Evolutionary conservation across 2,329 filamentous ascomycete species (phyloP), one percentile per base, ranked within the genome.

Genomic region (Arthrobotrys musiformis): DNA sequence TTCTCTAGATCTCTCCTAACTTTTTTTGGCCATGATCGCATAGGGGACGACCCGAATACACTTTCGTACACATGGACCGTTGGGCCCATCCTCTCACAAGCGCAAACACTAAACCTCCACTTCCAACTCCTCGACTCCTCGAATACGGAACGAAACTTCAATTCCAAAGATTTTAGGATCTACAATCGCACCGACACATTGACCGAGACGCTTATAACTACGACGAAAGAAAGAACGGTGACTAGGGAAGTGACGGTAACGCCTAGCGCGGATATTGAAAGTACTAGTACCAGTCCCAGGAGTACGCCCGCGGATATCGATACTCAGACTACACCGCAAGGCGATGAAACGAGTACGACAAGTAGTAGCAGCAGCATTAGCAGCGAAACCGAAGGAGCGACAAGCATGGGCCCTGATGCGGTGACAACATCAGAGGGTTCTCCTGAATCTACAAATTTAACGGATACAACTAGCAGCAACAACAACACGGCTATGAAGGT

Each of bases 91-190:
- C 54, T 70, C 33, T 19, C 48, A 15, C 26, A 70, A 22, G 67
- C 67, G 15, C 67, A 70, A 54, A 24, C 35, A 7, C 44, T 70
- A 22, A 70, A 70, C 33, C 13, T 70, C 2, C 67, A 70, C 22
- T 70, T 70, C 56, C 67, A 70, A 54, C 54, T 70, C 22, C 30
- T 70, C 4, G 30, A 61, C 11, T 35, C 42, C 28, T 42, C 40
- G 9, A 33, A 70, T 26, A 62, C 54, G 13, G n/a, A 63, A 4
- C 42, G 60, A 24, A 46, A 35, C 37, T 63, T 70, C 42, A 70
- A 70, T 42, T 70, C 67, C 19, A 62, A 56, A 17, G 67, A 70
- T 54, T 70, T 70, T 26, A 58, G 17, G 35, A 70, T 70, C 4
- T 70, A 48, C 33, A 70, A 70, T 35, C 33, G 37, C 6, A 70